Percentiles rank a stretch among this genome's conserved stretches.
Evolutionary conservation across 2,329 filamentous ascomycete genomes (phyloP).

Genomic region (Aspergillus sp.): DNA sequence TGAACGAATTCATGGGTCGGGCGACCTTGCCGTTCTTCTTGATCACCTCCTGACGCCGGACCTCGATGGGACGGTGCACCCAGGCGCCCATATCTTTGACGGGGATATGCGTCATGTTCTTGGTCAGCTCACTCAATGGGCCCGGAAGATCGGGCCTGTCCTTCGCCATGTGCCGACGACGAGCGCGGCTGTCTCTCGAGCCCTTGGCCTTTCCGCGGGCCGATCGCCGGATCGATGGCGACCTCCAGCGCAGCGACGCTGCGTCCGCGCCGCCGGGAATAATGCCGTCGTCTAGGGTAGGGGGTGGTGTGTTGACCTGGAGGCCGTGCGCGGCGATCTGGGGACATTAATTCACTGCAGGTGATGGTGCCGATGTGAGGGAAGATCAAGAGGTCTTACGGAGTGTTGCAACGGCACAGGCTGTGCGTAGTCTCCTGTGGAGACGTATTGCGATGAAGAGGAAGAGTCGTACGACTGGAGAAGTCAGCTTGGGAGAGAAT

Average conservation of each 20-base stretch:
- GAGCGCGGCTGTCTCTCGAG: conserved; percentile 10
- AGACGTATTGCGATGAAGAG: conserved; percentile 9
- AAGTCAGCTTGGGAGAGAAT: not conserved
- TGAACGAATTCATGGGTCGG: conserved; percentile 95
- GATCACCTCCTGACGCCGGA: conserved; percentile 65
- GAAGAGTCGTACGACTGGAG: conserved; percentile 18
- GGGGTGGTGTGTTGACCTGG: conserved; percentile 24
- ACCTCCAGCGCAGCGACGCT: conserved; percentile 16
- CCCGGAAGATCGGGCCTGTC: conserved; percentile 11
- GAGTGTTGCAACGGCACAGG: conserved; percentile 8
- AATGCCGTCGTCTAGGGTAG: conserved; percentile 19
- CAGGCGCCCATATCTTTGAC: conserved; percentile 77
- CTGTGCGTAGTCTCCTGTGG: conserved; percentile 18
- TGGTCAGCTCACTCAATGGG: conserved; percentile 28
- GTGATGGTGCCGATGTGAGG: not conserved
- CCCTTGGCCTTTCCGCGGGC: conserved; percentile 11
- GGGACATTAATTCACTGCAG: not conserved
- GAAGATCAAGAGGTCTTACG: conserved; percentile 15
- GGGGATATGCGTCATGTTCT: conserved; percentile 48
- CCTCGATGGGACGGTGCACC: conserved; percentile 68
- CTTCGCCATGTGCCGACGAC: conserved; percentile 6
- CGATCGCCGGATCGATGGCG: conserved; percentile 13
- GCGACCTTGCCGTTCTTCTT: conserved; percentile 76
- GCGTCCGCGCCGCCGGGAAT: conserved; percentile 10
- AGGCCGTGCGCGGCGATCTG: conserved; percentile 18